Conservation (phyloP, 1,284 basidiomycete species). For the Ceratobasidium sp. region DNA sequence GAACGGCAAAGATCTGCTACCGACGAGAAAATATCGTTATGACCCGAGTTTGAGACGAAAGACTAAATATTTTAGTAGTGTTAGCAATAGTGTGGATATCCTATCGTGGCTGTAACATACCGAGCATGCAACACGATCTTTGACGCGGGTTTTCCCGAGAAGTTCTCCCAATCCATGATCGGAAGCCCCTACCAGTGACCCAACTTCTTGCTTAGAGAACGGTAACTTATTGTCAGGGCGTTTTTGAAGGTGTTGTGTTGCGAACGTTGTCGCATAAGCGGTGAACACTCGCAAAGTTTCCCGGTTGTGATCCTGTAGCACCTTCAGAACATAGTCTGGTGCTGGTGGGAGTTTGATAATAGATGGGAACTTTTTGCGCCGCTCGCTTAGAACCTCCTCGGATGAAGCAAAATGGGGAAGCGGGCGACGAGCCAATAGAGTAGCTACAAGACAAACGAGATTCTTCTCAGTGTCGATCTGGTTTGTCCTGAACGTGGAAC, state of each 20-base stretch:
- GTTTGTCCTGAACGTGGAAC: slow-evolving; percentile 58
- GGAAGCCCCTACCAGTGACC: too few relatives aligned
- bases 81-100: background rate
- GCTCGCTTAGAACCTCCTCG: slow-evolving; percentile 57
- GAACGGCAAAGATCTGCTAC: slow-evolving; percentile 69
- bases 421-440: slow-evolving; percentile 72
- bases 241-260: slow-evolving; percentile 60
- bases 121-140: slow-evolving; percentile 60
- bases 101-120: slow-evolving; percentile 63
- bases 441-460: slow-evolving; percentile 68
- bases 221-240: slow-evolving; percentile 65
- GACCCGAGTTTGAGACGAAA: slow-evolving; percentile 76
- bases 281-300: slow-evolving; percentile 69
- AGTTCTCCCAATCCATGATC: background rate
- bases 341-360: slow-evolving; percentile 69
- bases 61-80: slow-evolving; percentile 42
- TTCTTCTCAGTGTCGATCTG: slow-evolving; percentile 63
- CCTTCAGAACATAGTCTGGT: slow-evolving; percentile 58
- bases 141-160: slow-evolving; percentile 53
- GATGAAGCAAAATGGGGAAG: slow-evolving; percentile 64
- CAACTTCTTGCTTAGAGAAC: slow-evolving; percentile 53
- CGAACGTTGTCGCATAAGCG: slow-evolving; percentile 68
- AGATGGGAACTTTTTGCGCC: slow-evolving; percentile 68
- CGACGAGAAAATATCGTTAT: slow-evolving; percentile 66
- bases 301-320: slow-evolving; percentile 66